Evolutionary conservation across 1,284 basidiomycete genomes (phyloP), one percentile per base, ranked within the genome.

Genomic region (Melampsora occidentalis): DNA sequence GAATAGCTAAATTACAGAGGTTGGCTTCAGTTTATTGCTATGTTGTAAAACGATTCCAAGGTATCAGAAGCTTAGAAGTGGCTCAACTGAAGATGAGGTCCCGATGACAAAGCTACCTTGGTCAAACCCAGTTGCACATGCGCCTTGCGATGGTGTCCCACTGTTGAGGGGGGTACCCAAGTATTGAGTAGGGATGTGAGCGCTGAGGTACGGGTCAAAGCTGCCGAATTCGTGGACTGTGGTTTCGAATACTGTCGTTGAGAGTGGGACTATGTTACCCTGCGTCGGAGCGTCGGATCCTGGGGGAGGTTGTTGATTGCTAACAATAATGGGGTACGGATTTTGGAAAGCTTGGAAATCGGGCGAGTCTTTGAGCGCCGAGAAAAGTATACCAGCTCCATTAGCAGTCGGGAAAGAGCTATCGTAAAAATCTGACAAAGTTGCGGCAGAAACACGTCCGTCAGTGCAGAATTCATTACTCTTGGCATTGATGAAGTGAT

Each of bases 141-240:
- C 10, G 5, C 51, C 31, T 53, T 35, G 14, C 5, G 16, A 83
- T 6, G 83, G 78, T 68, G 79, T 42, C 12, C 82, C 84, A 69
- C 82, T 81, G 69, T 80, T 80, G 33, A 84, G 59, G 28, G 66
- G 33, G 0, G 82, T 83, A 12, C 84, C 84, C 28, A 85, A 78
- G 78, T 83, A 84, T 78, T 84, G 79, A 14, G 84, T 75, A 14
- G 82, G 81, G 14, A 81, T 75, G 68, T 83, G 82, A 2, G 80
- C 80, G 12, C 80, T 75, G 2, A 83, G 76, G 25, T 70, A 77
- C 14, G 81, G 83, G 39, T 84, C 83, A 84, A 85, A 87, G 0
- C 83, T 81, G 2, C 86, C 86, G 69, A 85, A 86, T 79, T 86
- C 85, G 75, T 81, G 84, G 1, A 84, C 84, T 1, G 82, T 85